Conservation (phyloP, 208 protist species). For the Leishmania aethiopica region DNA sequence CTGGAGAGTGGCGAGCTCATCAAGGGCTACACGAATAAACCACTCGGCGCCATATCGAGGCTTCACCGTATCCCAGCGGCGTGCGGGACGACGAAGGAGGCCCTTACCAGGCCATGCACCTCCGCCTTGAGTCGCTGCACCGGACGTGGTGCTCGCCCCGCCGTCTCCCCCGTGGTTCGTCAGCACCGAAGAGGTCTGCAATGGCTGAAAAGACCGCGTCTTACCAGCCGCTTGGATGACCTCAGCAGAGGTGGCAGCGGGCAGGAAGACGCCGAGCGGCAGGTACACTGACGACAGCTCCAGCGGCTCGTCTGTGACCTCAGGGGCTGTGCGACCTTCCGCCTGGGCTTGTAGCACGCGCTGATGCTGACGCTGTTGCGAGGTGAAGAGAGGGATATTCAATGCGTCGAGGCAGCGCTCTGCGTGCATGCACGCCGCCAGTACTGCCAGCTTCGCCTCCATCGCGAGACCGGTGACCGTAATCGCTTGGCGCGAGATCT, state of each 20-base stretch:
- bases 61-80: constrained; percentile 4
- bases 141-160: not conserved
- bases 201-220: constrained; percentile 2
- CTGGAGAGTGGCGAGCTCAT: constrained; percentile 49
- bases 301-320: constrained; percentile 34
- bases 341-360: constrained; percentile 50
- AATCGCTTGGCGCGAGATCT: constrained; percentile 35
- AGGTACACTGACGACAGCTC: constrained; percentile 23
- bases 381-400: constrained; percentile 69
- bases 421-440: constrained; percentile 92
- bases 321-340: constrained; percentile 56
- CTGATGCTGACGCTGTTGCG: constrained; percentile 26
- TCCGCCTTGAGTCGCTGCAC: not conserved
- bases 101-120: not conserved
- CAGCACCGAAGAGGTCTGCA: not conserved
- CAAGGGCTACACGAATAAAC: constrained; percentile 39
- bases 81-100: not conserved
- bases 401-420: constrained; percentile 78
- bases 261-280: not conserved
- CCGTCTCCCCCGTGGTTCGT: no score
- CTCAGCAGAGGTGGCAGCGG: constrained; percentile 3
- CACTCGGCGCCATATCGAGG: constrained; percentile 43
- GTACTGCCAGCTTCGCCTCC: constrained; percentile 42
- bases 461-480: constrained; percentile 30
- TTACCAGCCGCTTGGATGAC: not conserved